Conservation (phyloP, 2,329 filamentous ascomycete species). For the Aspergillus awamori region DNA sequence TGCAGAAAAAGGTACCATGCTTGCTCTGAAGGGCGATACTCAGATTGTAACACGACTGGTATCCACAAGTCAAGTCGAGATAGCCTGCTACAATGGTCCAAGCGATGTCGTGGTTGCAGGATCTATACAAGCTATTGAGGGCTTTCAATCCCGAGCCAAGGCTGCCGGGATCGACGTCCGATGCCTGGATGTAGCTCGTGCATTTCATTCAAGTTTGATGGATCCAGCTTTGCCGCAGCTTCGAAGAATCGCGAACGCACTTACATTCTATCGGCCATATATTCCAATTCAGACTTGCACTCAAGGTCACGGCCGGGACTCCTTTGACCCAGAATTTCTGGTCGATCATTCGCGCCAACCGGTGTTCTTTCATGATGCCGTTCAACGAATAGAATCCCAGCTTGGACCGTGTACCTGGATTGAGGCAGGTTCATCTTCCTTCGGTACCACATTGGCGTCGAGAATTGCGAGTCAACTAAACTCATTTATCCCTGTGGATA, state of each 20-base stretch:
- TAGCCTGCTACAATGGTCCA: slow-evolving; percentile 21
- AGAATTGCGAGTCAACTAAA: background rate
- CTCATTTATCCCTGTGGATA: background rate
- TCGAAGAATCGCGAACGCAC: background rate
- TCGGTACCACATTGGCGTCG: background rate
- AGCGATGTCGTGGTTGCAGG: background rate
- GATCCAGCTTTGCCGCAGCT: background rate
- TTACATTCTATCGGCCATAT: background rate
- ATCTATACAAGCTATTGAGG: background rate
- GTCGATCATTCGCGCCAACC: background rate
- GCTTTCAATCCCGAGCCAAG: background rate
- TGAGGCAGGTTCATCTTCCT: background rate
- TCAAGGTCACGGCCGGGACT: background rate
- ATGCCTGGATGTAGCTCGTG: background rate
- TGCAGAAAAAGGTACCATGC: slow-evolving; percentile 37
- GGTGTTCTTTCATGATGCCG: slow-evolving; percentile 1
- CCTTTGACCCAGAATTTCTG: background rate
- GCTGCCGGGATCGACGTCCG: background rate
- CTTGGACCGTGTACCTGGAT: background rate
- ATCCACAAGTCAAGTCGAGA: slow-evolving; percentile 23
- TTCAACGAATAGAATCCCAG: background rate
- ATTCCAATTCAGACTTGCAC: slow-evolving; percentile 3
- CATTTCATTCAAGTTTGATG: slow-evolving; percentile 3
- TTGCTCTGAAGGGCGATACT: slow-evolving; percentile 37
- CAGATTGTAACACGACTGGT: slow-evolving; percentile 19